Base-by-base conservation (phyloP, 169 alveolate species). In the Plasmodium vivax region DNA sequence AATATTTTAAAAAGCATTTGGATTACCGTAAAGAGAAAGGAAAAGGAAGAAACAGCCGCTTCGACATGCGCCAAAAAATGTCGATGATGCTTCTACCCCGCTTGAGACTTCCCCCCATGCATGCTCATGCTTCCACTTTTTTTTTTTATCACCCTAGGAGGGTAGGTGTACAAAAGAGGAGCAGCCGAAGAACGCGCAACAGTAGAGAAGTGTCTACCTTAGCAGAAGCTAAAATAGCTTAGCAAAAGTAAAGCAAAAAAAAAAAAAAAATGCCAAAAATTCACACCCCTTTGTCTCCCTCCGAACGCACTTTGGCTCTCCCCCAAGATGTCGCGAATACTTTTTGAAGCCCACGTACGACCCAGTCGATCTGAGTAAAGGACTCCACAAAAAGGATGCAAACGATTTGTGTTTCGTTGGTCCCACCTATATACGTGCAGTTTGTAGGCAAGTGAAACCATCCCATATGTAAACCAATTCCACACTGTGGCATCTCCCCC, bases 301-400 rank as follows among this genome's bases (percentile, higher is more conserved):
- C 19, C 34, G 30, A 30, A 36, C 23, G 41, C 81, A 32, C 23
- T 54, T 75, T 74, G 36, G 12, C n/a, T 30, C 36, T 85, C 43
- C 36, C 58, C 58, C 23, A 90, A 90, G 94, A 32, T 90, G 94
- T 54, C 94, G 94, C 6, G 94, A 90, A 81, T 90, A 90, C 43
- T 90, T 90, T 30, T 90, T 81, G 75, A 90, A 82, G 56, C 94
- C 92, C 16, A 80, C 94, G 7, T 81, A 90, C 32, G 92, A 90
- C 0, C 81, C 81, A 41, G 73, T 90, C 23, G 83, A 90, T 62
- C 34, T 90, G 41, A 90, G 94, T 90, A 90, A 90, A 27, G 32
- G 73, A 43, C 16, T 62, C 27, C 36, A 87, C 62, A 32, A 56
- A 56, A 38, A 19, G 14, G 8, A 77, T 27, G 45, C 36, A 0